Evolutionary conservation across 176 grass and related monocot genomes (phyloP).

Genomic region (Areca catechu): DNA sequence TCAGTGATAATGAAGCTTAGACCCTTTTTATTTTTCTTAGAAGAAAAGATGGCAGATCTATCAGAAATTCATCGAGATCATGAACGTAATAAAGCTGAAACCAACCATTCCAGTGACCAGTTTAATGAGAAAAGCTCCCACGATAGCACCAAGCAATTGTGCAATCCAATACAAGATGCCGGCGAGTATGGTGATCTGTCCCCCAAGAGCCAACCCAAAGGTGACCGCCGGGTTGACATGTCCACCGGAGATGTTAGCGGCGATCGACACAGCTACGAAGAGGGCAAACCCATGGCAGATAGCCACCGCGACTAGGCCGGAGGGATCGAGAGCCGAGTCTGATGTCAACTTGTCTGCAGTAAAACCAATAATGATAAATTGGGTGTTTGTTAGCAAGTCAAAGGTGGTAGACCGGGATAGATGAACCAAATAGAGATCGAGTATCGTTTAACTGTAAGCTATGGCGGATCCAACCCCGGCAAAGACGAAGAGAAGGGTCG

Average conservation of each 20-base stretch:
- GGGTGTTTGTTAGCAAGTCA: no score
- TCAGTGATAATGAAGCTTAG: no score
- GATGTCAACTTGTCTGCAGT: slow-evolving; percentile 3
- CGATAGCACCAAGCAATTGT: not conserved
- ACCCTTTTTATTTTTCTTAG: no score
- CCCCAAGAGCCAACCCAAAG: slow-evolving; percentile 6
- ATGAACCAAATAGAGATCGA: no score
- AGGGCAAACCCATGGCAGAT: slow-evolving; percentile 2
- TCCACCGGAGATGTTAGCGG: slow-evolving; percentile 6
- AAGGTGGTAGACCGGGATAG: no score
- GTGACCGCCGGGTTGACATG: slow-evolving; percentile 12
- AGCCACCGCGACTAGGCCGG: slow-evolving; percentile 7
- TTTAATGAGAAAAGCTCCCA: slow-evolving; percentile 7
- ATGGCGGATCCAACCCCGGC: slow-evolving; percentile 7
- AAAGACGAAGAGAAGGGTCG: slow-evolving; percentile 13
- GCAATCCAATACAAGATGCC: slow-evolving; percentile 8
- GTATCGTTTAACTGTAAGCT: not conserved
- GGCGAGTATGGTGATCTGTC: slow-evolving; percentile 6
- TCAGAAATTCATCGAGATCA: no score
- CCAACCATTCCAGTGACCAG: not conserved
- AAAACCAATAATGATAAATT: no score
- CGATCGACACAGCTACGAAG: slow-evolving; percentile 9
- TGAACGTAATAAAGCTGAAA: no score
- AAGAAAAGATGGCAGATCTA: no score
- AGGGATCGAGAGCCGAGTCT: not conserved